phyloP scores from a whole-genome alignment of 192 early-diverging fungal species.

The Fimicolochytrium jonesii region DNA sequence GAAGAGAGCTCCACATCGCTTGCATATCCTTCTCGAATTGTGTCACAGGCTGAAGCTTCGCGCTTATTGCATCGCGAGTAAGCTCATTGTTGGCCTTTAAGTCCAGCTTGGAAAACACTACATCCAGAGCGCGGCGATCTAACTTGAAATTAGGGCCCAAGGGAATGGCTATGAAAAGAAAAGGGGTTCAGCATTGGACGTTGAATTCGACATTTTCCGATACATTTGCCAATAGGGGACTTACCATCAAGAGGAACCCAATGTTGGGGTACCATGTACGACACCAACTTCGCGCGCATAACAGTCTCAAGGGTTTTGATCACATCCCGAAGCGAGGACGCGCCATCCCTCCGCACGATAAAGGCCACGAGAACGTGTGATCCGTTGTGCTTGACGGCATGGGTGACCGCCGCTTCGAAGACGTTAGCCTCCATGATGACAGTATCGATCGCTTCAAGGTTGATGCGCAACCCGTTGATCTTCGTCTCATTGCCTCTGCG shows the following conservation, averaged over 20 bases:
- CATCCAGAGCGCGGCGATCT: not conserved
- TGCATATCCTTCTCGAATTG: too few relatives aligned
- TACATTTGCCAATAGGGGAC: too few relatives aligned
- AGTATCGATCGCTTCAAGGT: not conserved
- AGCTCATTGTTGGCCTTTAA: too few relatives aligned
- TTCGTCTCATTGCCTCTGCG: slow-evolving; percentile 45
- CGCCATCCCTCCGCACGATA: not conserved
- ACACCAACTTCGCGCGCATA: not conserved
- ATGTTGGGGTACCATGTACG: too few relatives aligned
- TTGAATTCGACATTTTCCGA: too few relatives aligned
- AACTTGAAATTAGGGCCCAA: too few relatives aligned
- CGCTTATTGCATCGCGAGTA: too few relatives aligned
- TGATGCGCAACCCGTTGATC: slow-evolving; percentile 28
- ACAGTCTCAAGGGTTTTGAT: not conserved
- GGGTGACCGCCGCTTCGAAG: not conserved
- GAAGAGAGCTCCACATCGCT: too few relatives aligned
- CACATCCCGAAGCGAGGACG: not conserved
- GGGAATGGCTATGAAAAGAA: too few relatives aligned
- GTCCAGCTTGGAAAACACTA: not conserved
- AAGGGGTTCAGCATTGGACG: too few relatives aligned
- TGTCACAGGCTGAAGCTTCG: too few relatives aligned
- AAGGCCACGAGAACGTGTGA: not conserved
- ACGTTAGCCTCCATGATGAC: not conserved
- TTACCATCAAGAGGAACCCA: too few relatives aligned
- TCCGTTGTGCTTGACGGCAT: not conserved